Conservation (phyloP, 306 rosid species). For the Carpinus viminea region DNA sequence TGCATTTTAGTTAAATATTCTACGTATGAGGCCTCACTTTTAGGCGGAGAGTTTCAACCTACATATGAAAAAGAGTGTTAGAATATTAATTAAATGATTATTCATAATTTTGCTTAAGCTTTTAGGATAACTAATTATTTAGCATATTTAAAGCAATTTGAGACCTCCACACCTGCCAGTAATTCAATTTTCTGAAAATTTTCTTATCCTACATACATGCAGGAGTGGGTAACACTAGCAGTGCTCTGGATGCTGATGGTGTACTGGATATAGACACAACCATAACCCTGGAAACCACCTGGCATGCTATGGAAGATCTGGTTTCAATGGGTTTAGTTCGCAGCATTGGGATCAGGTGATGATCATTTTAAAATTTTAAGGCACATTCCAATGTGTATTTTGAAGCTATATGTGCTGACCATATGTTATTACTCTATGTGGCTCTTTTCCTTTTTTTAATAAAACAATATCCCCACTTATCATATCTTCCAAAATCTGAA, state of each 20-base stretch:
- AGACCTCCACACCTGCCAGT: not conserved
- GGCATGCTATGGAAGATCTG: conserved; percentile 92
- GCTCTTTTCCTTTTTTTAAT: not conserved
- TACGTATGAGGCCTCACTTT: too few relatives aligned
- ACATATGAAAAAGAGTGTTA: too few relatives aligned
- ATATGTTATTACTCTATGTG: not conserved
- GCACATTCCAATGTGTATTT: conserved; percentile 9
- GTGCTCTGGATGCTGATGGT: conserved; percentile 85
- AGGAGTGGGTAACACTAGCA: conserved; percentile 87
- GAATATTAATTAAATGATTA: too few relatives aligned
- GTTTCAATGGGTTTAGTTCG: conserved; percentile 85
- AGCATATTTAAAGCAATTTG: not conserved
- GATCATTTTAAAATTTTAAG: not conserved
- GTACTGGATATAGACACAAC: conserved; percentile 84
- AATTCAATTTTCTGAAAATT: conserved; percentile 9
- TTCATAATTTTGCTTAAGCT: too few relatives aligned
- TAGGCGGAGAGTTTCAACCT: too few relatives aligned
- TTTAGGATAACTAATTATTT: too few relatives aligned
- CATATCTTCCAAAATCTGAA: not conserved
- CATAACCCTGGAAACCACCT: conserved; percentile 82
- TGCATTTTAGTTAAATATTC: too few relatives aligned
- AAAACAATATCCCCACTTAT: not conserved
- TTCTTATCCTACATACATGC: conserved; percentile 25
- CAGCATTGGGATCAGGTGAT: conserved; percentile 95
- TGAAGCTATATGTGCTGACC: not conserved